Conservation (phyloP, 2,329 filamentous ascomycete genomes). For the Arthrobotrys megalospora region DNA sequence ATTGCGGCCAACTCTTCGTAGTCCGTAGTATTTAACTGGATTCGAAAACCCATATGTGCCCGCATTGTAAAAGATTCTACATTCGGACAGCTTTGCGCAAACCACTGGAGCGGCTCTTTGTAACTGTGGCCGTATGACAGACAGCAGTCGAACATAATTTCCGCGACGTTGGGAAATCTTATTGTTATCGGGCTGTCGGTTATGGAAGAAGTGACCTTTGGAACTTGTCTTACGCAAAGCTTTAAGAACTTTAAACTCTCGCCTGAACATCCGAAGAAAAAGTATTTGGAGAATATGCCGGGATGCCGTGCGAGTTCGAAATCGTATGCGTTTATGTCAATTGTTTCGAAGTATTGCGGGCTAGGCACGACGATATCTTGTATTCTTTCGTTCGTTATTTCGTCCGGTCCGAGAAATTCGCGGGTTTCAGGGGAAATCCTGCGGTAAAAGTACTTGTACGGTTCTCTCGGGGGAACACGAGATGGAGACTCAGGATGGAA, state of each 20-base stretch:
- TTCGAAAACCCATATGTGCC: fast-evolving
- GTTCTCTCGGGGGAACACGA: background rate
- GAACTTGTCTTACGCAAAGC: background rate
- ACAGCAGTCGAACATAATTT: background rate
- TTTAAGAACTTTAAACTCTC: background rate
- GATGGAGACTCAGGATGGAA: too few species aligned
- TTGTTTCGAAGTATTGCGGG: background rate
- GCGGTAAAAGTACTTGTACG: too few species aligned
- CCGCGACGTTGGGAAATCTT: constrained; percentile 1
- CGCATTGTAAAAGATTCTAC: background rate
- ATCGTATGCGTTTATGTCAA: background rate
- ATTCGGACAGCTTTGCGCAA: constrained; percentile 6
- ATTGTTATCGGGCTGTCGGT: background rate
- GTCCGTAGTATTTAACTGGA: background rate
- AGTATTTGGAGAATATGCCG: background rate
- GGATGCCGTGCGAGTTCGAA: background rate
- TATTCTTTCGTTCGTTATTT: background rate
- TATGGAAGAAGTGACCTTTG: too few species aligned
- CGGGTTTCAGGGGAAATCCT: background rate
- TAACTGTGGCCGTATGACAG: too few species aligned
- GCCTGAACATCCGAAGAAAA: background rate
- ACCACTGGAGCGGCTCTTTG: background rate
- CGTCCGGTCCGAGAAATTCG: background rate
- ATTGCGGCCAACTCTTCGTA: background rate
- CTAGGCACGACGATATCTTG: too few species aligned